Evolutionary conservation across 768 basidiomycete genomes (phyloP), one percentile per base, ranked within the genome.

Genomic region (Suillus americanus): DNA sequence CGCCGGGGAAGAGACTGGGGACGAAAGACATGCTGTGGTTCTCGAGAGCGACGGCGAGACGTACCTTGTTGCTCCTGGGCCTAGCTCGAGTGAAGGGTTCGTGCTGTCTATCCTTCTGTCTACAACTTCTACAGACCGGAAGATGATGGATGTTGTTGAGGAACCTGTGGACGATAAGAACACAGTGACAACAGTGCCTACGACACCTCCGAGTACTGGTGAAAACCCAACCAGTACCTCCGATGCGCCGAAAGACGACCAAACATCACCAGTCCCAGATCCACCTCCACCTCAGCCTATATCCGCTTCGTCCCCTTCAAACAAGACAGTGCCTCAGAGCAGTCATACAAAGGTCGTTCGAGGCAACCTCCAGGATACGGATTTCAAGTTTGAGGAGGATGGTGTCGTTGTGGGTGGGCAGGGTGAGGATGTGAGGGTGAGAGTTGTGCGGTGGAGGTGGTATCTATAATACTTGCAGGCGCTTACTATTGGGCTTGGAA

Each of bases 381-480:
- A 70, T 18, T 77, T 75, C 30, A 30, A 5, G 8, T 75, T 75
- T 59, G 66, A 75, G 25, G 54, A 65, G 2, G 67, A 72, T 23
- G 37, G 20, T 28, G 61, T 77, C 37, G 7, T 66, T 12, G 41
- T 77, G 60, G 67, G 64, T 46, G 55, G 62, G 9, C 25, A 51
- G 0, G 43, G 54, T 12, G 62, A 60, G 2, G 59, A 16, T 8
- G 6, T 77, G 38, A 57, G 62, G 40, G 62, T 77, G 56, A 68
- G 67, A 62, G 75, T 77, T 51, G 43, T 74, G 41, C 66, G 74
- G 46, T 75, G 74, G 74, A 62, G 70, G 33, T 75, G 74, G 74
- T 62, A 69, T 54, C 18, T 46, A 57, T 57, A 57, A 40, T 38
- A 57, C 56, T 40, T 40, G 8, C n/a, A 18, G 33, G 23, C 23